Percentiles rank a stretch among this genome's conserved stretches.
Evolutionary conservation across 2,329 filamentous ascomycete genomes (phyloP).

Genomic region (Pseudogymnoascus sp.): DNA sequence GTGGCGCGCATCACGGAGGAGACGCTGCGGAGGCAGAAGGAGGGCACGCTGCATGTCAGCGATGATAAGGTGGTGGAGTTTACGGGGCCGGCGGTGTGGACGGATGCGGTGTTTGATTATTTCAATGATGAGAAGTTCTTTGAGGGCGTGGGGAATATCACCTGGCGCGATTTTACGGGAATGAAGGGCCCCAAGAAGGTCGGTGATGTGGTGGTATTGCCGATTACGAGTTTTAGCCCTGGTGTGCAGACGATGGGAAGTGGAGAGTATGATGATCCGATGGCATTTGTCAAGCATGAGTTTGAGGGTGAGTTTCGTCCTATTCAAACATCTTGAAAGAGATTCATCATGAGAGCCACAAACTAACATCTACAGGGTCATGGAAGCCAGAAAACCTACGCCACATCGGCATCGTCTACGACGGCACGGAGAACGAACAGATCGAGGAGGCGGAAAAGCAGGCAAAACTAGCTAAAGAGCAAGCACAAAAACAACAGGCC

Average conservation of each 20-base stretch:
- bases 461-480: not conserved
- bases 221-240: conserved; percentile 95
- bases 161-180: conserved; percentile 81
- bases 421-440: conserved; percentile 22
- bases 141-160: conserved; percentile 64
- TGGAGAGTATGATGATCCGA: conserved; percentile 77
- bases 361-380: conserved; percentile 42
- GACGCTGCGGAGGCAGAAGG: conserved; percentile 63
- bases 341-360: not conserved
- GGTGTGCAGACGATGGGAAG: conserved; percentile 91
- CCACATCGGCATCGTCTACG: conserved; percentile 46
- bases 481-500: not conserved
- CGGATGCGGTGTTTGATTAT: conserved; percentile 82
- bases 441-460: not conserved
- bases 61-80: conserved; percentile 79
- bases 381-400: conserved; percentile 68
- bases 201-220: conserved; percentile 85
- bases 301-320: conserved; percentile 68
- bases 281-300: conserved; percentile 95
- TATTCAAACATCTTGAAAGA: not conserved
- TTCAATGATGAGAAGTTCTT: conserved; percentile 90
- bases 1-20: conserved; percentile 79
- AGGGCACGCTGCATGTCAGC: conserved; percentile 52
- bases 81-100: conserved; percentile 91
- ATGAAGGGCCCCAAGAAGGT: conserved; percentile 78